Conservation (phyloP, 768 basidiomycete species). For the Suillus lakei region DNA sequence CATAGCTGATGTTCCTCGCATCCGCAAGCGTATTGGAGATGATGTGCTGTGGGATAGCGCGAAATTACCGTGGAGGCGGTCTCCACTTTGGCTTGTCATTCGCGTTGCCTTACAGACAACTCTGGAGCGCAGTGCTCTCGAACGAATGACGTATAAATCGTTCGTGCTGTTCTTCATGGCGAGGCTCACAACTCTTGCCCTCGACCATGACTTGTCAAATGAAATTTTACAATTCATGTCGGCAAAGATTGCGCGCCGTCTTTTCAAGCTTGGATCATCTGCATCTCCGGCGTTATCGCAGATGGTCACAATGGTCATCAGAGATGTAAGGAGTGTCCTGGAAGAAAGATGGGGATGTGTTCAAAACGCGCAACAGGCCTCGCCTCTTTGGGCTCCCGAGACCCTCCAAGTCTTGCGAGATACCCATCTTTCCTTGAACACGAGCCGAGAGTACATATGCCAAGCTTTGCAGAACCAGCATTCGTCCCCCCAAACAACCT, state of each 20-base stretch:
- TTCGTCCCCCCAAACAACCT: background rate
- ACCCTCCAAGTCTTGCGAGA: slow-evolving; percentile 34
- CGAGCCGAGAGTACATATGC: slow-evolving; percentile 35
- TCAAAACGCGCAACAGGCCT: slow-evolving; percentile 29
- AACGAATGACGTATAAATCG: slow-evolving; percentile 30
- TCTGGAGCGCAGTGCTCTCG: slow-evolving; percentile 21
- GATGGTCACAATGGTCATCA: slow-evolving; percentile 15
- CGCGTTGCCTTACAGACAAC: slow-evolving; percentile 51
- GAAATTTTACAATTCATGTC: slow-evolving; percentile 43
- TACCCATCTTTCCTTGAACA: slow-evolving; percentile 37
- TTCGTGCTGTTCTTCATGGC: slow-evolving; percentile 39
- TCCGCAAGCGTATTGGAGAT: slow-evolving; percentile 50
- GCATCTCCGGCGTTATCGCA: slow-evolving; percentile 23
- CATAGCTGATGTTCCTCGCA: slow-evolving; percentile 32
- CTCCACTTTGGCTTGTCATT: slow-evolving; percentile 53
- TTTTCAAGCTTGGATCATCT: slow-evolving; percentile 39
- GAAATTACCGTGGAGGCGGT: slow-evolving; percentile 51
- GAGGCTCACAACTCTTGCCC: slow-evolving; percentile 15
- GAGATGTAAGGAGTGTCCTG: slow-evolving; percentile 24
- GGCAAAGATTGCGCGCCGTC: slow-evolving; percentile 43
- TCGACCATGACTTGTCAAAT: slow-evolving; percentile 20
- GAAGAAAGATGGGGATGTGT: slow-evolving; percentile 42
- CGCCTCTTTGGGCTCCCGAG: slow-evolving; percentile 35
- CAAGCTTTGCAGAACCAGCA: slow-evolving; percentile 15
- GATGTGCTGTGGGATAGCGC: slow-evolving; percentile 48